These are phyloP conservation scores for Fusarium sp. DNA, from an alignment of 2,329 filamentous ascomycete genomes.

Conservation along the genomic window DNA sequence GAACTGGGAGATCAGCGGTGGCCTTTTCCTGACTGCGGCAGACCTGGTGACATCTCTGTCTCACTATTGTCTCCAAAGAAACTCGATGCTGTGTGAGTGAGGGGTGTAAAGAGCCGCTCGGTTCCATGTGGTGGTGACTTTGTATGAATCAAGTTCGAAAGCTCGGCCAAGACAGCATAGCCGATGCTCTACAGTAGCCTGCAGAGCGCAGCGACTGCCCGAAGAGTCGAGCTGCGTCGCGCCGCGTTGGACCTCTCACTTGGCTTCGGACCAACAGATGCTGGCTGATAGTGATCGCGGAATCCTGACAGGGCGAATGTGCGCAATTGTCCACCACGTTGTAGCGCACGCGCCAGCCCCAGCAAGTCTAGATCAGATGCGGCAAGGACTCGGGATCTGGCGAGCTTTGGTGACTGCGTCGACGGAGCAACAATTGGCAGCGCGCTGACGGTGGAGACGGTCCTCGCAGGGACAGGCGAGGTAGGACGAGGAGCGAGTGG, in stretches of 20 bases:
- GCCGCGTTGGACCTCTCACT: conserved; percentile 41
- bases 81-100: conserved; percentile 1
- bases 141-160: conserved; percentile 16
- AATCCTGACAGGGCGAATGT: conserved; percentile 43
- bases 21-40: conserved; percentile 20
- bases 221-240: conserved; percentile 48
- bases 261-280: conserved; percentile 43
- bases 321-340: conserved; percentile 40
- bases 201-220: conserved; percentile 41
- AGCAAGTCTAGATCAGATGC: conserved; percentile 41
- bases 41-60: conserved; percentile 27
- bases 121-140: conserved; percentile 20
- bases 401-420: conserved; percentile 41
- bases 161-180: conserved; percentile 25
- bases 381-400: conserved; percentile 44
- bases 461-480: conserved; percentile 29
- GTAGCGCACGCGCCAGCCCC: conserved; percentile 42
- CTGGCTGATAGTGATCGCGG: conserved; percentile 43
- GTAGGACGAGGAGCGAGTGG: conserved; percentile 23
- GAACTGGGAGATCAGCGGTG: conserved; percentile 12
- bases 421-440: conserved; percentile 44
- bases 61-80: conserved; percentile 25
- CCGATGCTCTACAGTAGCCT: conserved; percentile 41
- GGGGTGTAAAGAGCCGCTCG: conserved; percentile 22
- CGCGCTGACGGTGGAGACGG: conserved; percentile 38